Evolutionary conservation across 176 grass and related monocot species (phyloP).

Genomic region (Triticum turgidum): DNA sequence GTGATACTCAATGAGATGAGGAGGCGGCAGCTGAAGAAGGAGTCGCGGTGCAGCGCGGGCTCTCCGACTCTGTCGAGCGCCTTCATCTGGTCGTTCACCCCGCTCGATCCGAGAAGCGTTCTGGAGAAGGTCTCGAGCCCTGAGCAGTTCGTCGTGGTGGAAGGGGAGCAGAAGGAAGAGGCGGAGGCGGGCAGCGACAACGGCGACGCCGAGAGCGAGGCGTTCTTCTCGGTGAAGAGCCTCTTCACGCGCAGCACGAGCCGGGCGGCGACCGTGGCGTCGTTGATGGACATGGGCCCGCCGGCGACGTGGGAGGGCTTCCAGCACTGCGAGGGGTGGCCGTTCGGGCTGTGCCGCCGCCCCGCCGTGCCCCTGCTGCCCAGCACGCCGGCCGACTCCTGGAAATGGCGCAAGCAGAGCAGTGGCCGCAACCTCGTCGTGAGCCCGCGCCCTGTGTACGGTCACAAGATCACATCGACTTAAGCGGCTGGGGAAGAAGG

Average conservation of each 20-base stretch:
- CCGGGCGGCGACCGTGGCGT: slow-evolving; percentile 45
- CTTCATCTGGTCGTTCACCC: slow-evolving; percentile 53
- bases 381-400: slow-evolving; percentile 68
- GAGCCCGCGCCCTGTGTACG: slow-evolving; percentile 32
- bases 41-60: slow-evolving; percentile 37
- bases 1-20: slow-evolving; percentile 76
- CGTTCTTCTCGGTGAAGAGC: slow-evolving; percentile 89
- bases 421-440: slow-evolving; percentile 25
- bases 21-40: slow-evolving; percentile 60
- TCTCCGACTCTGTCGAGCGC: slow-evolving; percentile 22
- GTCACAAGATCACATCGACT: background rate
- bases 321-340: slow-evolving; percentile 84
- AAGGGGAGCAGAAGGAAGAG: slow-evolving; percentile 4
- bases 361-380: slow-evolving; percentile 69
- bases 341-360: slow-evolving; percentile 79
- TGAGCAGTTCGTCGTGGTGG: background rate
- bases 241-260: slow-evolving; percentile 77
- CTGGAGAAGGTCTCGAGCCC: slow-evolving; percentile 30
- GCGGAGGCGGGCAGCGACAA: background rate
- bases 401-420: slow-evolving; percentile 77
- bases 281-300: slow-evolving; percentile 39
- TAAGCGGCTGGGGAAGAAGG: too few species aligned
- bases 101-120: slow-evolving; percentile 29
- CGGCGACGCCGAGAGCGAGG: slow-evolving; percentile 69
- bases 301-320: slow-evolving; percentile 51